These are phyloP conservation scores for Plasmodium reichenowi DNA, from an alignment of 169 alveolate species.

Conservation along the genomic window DNA sequence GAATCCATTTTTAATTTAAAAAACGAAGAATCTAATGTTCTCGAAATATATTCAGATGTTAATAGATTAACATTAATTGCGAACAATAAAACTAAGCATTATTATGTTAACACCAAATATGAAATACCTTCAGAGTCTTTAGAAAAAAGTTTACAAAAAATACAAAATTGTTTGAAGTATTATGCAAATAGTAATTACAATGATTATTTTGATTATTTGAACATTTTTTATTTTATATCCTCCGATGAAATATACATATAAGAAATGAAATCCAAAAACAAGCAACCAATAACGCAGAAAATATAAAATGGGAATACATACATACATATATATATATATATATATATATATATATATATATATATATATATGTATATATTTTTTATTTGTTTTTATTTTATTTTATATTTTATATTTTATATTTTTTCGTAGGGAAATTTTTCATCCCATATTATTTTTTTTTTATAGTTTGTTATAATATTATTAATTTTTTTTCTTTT, in stretches of 20 bases:
- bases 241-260: slow-evolving; percentile 26
- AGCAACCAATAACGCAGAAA: neutral
- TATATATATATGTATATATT: neutral
- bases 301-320: no score
- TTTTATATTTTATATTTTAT: no score
- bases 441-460: no score
- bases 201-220: slow-evolving; percentile 51
- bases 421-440: no score
- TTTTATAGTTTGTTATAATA: no score
- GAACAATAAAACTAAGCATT: slow-evolving; percentile 40
- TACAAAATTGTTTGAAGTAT: slow-evolving; percentile 24
- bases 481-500: no score
- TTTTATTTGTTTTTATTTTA: neutral
- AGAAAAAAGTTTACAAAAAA: slow-evolving; percentile 15
- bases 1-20: slow-evolving; percentile 32
- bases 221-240: slow-evolving; percentile 36
- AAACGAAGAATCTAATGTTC: slow-evolving; percentile 60
- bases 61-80: slow-evolving; percentile 34
- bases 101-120: slow-evolving; percentile 10
- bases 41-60: slow-evolving; percentile 28
- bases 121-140: slow-evolving; percentile 4
- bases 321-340: no score
- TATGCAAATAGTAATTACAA: slow-evolving; percentile 21
- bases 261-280: neutral
- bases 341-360: slow-evolving; percentile 13